Evolutionary conservation across 768 basidiomycete genomes (phyloP).

Genomic region (Lepiota brunneoincarnata): DNA sequence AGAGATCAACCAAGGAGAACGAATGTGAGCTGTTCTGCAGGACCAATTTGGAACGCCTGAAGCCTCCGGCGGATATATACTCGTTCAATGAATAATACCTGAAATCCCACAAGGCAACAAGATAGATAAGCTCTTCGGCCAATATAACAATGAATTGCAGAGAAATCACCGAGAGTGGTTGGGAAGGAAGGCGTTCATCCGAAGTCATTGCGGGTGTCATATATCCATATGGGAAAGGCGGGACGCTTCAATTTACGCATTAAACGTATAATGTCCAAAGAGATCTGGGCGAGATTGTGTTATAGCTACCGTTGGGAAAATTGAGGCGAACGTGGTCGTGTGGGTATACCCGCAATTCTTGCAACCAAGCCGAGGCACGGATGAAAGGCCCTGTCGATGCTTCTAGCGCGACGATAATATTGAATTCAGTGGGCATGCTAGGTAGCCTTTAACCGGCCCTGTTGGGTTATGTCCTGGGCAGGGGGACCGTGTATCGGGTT

Average conservation of each 20-base stretch:
- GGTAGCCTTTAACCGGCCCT: too few species aligned
- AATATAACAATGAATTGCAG: conserved; percentile 25
- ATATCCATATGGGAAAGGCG: conserved; percentile 14
- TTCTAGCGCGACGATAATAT: too few species aligned
- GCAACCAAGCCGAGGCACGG: too few species aligned
- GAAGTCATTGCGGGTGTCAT: conserved; percentile 32
- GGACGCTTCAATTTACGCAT: not conserved
- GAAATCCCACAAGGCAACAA: conserved; percentile 19
- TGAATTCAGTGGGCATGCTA: too few species aligned
- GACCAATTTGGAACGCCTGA: conserved; percentile 9
- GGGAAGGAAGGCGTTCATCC: conserved; percentile 25
- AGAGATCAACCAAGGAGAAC: not conserved
- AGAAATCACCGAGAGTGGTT: conserved; percentile 35
- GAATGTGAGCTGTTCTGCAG: not conserved
- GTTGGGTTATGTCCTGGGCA: too few species aligned
- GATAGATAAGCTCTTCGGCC: conserved; percentile 29
- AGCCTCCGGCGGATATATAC: conserved; percentile 24
- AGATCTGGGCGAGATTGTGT: too few species aligned
- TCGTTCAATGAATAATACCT: conserved; percentile 15
- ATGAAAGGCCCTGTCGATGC: too few species aligned
- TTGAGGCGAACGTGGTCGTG: too few species aligned
- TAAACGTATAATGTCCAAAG: not conserved
- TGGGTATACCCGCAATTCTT: too few species aligned
- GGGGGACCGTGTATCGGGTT: too few species aligned
- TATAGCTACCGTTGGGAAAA: too few species aligned